Evolutionary conservation across 2,329 filamentous ascomycete species (phyloP).

Genomic region (Calonectria crousiana): DNA sequence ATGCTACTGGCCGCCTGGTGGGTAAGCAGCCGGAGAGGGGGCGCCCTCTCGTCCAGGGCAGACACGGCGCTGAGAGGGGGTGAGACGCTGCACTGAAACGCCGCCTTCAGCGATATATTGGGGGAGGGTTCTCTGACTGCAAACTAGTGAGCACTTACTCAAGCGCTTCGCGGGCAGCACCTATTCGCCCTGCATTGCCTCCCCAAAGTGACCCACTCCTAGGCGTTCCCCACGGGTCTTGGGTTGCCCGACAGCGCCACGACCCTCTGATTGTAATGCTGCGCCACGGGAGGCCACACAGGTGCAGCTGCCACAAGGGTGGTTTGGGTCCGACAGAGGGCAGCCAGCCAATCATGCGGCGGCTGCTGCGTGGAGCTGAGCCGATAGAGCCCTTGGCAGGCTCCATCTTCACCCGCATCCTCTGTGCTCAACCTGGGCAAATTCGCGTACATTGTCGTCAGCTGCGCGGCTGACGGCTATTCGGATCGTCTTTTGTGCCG

Average conservation of each 20-base stretch:
- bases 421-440: neutral
- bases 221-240: neutral
- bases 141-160: neutral
- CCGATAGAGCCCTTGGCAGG: neutral
- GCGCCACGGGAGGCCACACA: neutral
- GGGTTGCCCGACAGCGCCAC: neutral
- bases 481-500: neutral
- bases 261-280: neutral
- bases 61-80: neutral
- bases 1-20: constrained; percentile 11
- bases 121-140: neutral
- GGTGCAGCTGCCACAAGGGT: neutral
- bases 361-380: neutral
- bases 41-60: neutral
- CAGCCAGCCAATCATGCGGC: constrained; percentile 7
- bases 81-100: constrained; percentile 2
- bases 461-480: constrained; percentile 12
- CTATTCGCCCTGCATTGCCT: constrained; percentile 7
- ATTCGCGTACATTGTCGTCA: constrained; percentile 14
- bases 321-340: neutral
- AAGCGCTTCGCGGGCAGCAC: neutral
- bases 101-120: neutral
- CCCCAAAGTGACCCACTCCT: neutral
- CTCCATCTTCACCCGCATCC: constrained; percentile 14
- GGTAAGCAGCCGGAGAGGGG: neutral